Percentiles rank a stretch among this genome's conserved stretches.
Evolutionary conservation across 768 basidiomycete species (phyloP).

Genomic region (Holtermanniella nyarrowii): DNA sequence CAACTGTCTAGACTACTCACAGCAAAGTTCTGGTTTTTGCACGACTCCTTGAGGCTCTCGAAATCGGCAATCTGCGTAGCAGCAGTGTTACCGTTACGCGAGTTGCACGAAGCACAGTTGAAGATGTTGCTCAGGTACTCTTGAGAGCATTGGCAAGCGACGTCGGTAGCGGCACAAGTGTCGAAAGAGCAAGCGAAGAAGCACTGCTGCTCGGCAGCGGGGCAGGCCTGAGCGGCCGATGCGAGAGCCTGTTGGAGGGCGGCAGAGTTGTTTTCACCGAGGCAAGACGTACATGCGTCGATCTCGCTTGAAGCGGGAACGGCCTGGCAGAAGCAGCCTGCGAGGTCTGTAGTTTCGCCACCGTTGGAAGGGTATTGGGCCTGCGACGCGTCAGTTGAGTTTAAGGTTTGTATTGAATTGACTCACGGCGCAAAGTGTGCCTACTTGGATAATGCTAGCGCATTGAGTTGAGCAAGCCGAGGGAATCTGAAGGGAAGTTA

Average conservation of each 20-base stretch:
- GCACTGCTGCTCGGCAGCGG: slow-evolving; percentile 13
- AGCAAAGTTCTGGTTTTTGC: slow-evolving; percentile 37
- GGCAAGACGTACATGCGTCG: slow-evolving; percentile 30
- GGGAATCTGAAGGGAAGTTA: slow-evolving; percentile 19
- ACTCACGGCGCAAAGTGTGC: slow-evolving; percentile 32
- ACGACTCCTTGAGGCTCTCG: slow-evolving; percentile 29
- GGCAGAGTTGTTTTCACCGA: slow-evolving; percentile 27
- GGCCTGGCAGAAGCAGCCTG: slow-evolving; percentile 38
- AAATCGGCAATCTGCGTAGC: slow-evolving; percentile 36
- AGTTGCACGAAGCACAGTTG: slow-evolving; percentile 40
- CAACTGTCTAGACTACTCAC: neutral
- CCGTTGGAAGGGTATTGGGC: neutral
- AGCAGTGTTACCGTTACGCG: slow-evolving; percentile 36
- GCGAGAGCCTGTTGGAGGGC: slow-evolving; percentile 14
- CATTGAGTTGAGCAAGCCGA: slow-evolving; percentile 28
- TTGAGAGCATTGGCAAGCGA: slow-evolving; percentile 37
- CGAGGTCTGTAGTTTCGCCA: slow-evolving; percentile 16
- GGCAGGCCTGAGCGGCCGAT: slow-evolving; percentile 1
- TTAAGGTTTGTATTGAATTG: neutral
- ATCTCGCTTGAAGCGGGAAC: slow-evolving; percentile 27
- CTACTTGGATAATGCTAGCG: slow-evolving; percentile 23
- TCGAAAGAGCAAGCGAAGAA: slow-evolving; percentile 34
- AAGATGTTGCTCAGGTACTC: slow-evolving; percentile 35
- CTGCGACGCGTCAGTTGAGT: neutral
- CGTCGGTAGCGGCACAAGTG: slow-evolving; percentile 28